These are phyloP conservation scores for Podaxis sp. DNA, from an alignment of 768 basidiomycete genomes.

Conservation along the genomic window DNA sequence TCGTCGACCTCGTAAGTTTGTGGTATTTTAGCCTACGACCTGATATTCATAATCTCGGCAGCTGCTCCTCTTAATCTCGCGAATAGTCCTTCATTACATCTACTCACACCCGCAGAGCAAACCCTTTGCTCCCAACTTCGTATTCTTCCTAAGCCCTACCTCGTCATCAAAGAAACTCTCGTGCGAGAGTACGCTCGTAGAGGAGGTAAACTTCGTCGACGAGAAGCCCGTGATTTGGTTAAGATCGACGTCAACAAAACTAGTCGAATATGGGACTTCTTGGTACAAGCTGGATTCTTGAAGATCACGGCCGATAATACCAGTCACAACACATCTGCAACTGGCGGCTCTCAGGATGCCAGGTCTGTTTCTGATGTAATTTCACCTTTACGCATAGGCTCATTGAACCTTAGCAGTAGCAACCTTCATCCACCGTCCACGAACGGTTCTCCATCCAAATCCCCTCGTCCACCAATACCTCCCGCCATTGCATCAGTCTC, in stretches of 20 bases:
- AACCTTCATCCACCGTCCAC: constrained; percentile 23
- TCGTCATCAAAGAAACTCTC: constrained; percentile 93
- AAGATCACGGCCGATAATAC: constrained; percentile 61
- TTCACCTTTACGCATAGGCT: background rate
- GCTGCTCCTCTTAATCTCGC: constrained; percentile 82
- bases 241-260: constrained; percentile 95
- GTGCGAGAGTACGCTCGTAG: constrained; percentile 91
- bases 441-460: constrained; percentile 38
- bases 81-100: constrained; percentile 85
- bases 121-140: constrained; percentile 84
- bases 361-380: constrained; percentile 29
- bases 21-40: background rate
- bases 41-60: constrained; percentile 20
- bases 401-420: constrained; percentile 11
- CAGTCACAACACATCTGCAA: constrained; percentile 42
- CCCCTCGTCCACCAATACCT: constrained; percentile 30
- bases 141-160: constrained; percentile 92
- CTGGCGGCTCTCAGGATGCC: constrained; percentile 34
- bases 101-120: constrained; percentile 88
- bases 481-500: constrained; percentile 25
- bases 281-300: constrained; percentile 82
- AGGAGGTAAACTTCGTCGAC: constrained; percentile 81
- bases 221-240: constrained; percentile 87
- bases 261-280: constrained; percentile 89
- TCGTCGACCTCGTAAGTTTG: constrained; percentile 44